These are phyloP conservation scores for Kalmusia sp. DNA, from an alignment of 2,329 filamentous ascomycete genomes.

Conservation along the genomic window DNA sequence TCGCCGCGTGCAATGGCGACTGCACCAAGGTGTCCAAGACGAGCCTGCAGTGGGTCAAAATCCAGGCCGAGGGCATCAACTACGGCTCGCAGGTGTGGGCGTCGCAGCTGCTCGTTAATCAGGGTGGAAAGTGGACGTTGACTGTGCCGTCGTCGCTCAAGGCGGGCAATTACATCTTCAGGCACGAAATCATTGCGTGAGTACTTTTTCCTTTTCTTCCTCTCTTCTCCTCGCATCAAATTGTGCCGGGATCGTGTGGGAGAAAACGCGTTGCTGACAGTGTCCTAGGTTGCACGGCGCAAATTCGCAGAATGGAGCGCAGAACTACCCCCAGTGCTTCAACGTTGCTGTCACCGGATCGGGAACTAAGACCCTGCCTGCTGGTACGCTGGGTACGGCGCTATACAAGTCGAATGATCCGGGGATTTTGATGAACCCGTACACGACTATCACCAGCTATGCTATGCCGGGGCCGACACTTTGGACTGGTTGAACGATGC, in stretches of 20 bases:
- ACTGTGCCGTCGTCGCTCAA: constrained; percentile 3
- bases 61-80: constrained; percentile 17
- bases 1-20: constrained; percentile 29
- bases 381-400: constrained; percentile 56
- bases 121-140: constrained; percentile 10
- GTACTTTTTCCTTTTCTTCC: background rate
- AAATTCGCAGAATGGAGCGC: constrained; percentile 50
- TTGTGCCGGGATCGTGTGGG: too few species aligned
- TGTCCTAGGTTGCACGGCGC: constrained; percentile 49
- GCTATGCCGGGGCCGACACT: constrained; percentile 38
- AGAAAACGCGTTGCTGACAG: constrained; percentile 14
- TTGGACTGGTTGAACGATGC: background rate
- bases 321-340: constrained; percentile 58
- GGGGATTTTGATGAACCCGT: constrained; percentile 47
- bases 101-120: constrained; percentile 5
- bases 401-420: constrained; percentile 48
- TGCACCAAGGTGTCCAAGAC: constrained; percentile 25
- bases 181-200: constrained; percentile 52
- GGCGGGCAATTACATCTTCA: constrained; percentile 56
- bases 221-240: too few species aligned
- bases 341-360: constrained; percentile 55
- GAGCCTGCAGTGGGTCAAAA: constrained; percentile 30
- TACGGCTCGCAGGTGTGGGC: constrained; percentile 2
- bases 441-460: constrained; percentile 35
- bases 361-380: constrained; percentile 45